Conservation (phyloP, 2,329 filamentous ascomycete genomes). For the Septoria linicola region DNA sequence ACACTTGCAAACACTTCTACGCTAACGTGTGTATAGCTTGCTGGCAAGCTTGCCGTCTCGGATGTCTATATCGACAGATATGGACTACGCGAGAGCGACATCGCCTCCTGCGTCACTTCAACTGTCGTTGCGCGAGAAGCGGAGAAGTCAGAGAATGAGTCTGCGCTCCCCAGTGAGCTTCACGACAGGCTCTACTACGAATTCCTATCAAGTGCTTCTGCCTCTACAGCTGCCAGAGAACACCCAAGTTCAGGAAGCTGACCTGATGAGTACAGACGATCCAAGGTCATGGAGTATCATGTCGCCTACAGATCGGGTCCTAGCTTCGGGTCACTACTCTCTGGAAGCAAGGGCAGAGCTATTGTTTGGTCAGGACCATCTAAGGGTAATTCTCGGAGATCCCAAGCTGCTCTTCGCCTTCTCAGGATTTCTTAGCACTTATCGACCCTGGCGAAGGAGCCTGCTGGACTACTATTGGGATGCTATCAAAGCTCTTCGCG, state of each 20-base stretch:
- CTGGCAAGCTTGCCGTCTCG: background rate
- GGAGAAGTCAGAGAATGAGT: background rate
- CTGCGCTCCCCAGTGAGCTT: background rate
- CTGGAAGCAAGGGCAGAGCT: slow-evolving; percentile 19
- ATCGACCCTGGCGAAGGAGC: slow-evolving; percentile 16
- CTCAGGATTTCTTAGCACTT: slow-evolving; percentile 13
- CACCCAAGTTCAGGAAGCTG: slow-evolving; percentile 9
- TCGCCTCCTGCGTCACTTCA: background rate
- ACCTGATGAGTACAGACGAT: slow-evolving; percentile 17
- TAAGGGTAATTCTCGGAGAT: slow-evolving; percentile 20
- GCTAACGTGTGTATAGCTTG: too few relatives aligned
- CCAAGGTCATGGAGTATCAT: slow-evolving; percentile 21
- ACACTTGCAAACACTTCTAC: too few relatives aligned
- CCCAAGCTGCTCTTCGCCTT: slow-evolving; percentile 15
- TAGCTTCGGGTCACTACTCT: slow-evolving; percentile 23
- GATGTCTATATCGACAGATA: background rate
- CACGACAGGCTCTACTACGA: background rate
- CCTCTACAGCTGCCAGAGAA: slow-evolving; percentile 18
- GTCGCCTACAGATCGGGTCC: slow-evolving; percentile 18
- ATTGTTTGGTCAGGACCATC: slow-evolving; percentile 18
- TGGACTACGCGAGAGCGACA: background rate
- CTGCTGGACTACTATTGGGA: slow-evolving; percentile 21
- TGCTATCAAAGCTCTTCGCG: slow-evolving; percentile 61
- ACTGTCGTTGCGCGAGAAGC: background rate
- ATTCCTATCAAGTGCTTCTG: slow-evolving; percentile 11